A percentile compares a stretch with the other conserved stretches of the same genome.
Evolutionary conservation across 108 stramenopile genomes (phyloP).

Genomic region (Schizochytrium sp.): DNA sequence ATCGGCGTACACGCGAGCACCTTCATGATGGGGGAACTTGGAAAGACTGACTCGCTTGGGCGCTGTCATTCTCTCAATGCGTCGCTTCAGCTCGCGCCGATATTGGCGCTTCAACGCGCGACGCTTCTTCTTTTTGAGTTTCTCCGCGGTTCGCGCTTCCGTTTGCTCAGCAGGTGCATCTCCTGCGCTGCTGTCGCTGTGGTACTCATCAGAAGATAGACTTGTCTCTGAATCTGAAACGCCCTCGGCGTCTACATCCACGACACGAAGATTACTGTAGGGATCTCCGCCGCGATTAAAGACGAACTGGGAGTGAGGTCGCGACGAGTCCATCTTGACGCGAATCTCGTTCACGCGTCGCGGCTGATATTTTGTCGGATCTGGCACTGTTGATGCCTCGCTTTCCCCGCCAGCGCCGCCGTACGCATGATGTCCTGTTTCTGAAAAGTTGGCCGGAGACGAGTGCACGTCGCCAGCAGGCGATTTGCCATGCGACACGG

Average conservation of each 20-base stretch:
- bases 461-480: background rate
- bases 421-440: too few species aligned
- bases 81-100: background rate
- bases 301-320: background rate
- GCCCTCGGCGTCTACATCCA: background rate
- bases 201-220: background rate
- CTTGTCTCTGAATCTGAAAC: background rate
- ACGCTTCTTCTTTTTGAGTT: background rate
- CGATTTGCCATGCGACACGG: background rate
- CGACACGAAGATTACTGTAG: background rate
- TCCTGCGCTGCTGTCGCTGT: background rate
- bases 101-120: background rate
- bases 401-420: too few species aligned
- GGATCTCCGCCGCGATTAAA: background rate
- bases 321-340: background rate
- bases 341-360: slow-evolving; percentile 5
- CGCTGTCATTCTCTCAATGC: background rate
- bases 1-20: background rate
- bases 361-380: background rate
- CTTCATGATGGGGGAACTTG: background rate
- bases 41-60: slow-evolving; percentile 3
- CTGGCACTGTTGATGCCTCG: background rate
- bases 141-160: background rate
- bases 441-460: too few species aligned
- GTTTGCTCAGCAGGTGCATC: background rate